Evolutionary conservation across 306 rosid species (phyloP), one percentile per base, ranked within the genome.

Genomic region (Trifolium subterraneum): DNA sequence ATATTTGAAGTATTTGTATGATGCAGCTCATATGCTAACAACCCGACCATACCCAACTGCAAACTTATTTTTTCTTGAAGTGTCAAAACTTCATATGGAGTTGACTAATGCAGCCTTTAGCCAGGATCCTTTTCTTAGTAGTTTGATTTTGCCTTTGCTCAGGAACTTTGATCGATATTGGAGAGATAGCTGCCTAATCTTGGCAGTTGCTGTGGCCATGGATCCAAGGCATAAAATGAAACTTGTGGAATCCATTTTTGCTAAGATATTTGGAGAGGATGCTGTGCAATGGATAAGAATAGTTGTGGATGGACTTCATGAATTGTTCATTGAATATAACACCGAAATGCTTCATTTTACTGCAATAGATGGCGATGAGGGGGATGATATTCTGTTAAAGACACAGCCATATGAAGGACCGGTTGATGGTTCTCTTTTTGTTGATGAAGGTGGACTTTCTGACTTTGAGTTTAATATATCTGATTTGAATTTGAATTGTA

Each of bases 151-250:
- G 45, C 97, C 98, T 71, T 74, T 94, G 76, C 79, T 83, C 64
- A 88, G 87, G 64, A 87, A 50, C 63, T 94, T 94, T 52, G 96
- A 94, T 72, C 82, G 70, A 58, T 94, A 94, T 78, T 94, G 98
- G 98, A 89, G 84, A 78, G 90, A 86, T 36, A 87, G 87, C 76
- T 91, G 96, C 76, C 84, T 88, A 65, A 78, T 88, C 82, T 81
- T 94, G 70, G 96, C 97, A 29, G 77, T 83, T 79, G 93, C 98
- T 38, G 92, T 86, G 7, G 88, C 86, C 29, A 77, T 94, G 96
- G 98, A 94, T 71, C 98, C 98, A 1, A 86, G 95, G 79, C 89
- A 86, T 82, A 94, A 94, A 88, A 83, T 87, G 91, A 86, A 88
- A 71, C 79, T 85, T 56, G 97, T 94, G 51, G 91, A 91, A 76